These are phyloP conservation scores for Thraustochytrium sp. DNA, from an alignment of 352 stramenopile species.

Conservation along the genomic window DNA sequence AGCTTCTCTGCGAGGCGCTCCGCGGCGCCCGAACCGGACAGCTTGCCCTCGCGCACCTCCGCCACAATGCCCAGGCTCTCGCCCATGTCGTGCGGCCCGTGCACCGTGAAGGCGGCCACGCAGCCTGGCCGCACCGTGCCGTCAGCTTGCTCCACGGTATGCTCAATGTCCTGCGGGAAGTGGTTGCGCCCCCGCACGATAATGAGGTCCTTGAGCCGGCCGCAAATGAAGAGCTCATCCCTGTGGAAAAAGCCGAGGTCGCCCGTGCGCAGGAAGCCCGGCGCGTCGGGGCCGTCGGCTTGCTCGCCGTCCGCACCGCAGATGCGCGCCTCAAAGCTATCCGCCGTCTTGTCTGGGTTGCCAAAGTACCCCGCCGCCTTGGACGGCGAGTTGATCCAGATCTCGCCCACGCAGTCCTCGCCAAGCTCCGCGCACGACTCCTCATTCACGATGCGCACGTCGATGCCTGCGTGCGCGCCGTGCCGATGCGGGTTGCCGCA, in stretches of 20 bases:
- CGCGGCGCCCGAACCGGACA: slow-evolving; percentile 45
- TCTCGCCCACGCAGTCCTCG: slow-evolving; percentile 66
- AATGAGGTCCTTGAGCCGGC: slow-evolving; percentile 96
- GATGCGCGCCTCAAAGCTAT: slow-evolving; percentile 79
- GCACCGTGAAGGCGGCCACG: slow-evolving; percentile 82
- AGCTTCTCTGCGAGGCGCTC: slow-evolving; percentile 59
- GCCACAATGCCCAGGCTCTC: slow-evolving; percentile 63
- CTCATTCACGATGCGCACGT: slow-evolving; percentile 86
- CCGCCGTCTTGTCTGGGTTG: slow-evolving; percentile 66
- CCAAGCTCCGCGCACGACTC: slow-evolving; percentile 45
- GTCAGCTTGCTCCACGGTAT: slow-evolving; percentile 71
- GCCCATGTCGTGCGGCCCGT: slow-evolving; percentile 42
- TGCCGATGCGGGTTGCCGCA: slow-evolving; percentile 71
- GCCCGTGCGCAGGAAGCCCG: slow-evolving; percentile 82
- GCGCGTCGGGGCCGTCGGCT: slow-evolving; percentile 7
- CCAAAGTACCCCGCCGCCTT: slow-evolving; percentile 89
- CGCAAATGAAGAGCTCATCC: slow-evolving; percentile 86
- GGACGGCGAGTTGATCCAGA: slow-evolving; percentile 77
- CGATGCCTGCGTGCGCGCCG: slow-evolving; percentile 61
- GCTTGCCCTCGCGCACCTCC: slow-evolving; percentile 60
- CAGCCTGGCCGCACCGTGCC: slow-evolving; percentile 79
- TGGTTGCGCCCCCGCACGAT: slow-evolving; percentile 98
- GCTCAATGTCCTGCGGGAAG: slow-evolving; percentile 98
- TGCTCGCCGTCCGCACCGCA: slow-evolving; percentile 46
- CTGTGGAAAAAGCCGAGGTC: slow-evolving; percentile 93